Evolutionary conservation across 257 asterid genomes (phyloP), one percentile per base, ranked within the genome.

Genomic region (Primulina eburnea): DNA sequence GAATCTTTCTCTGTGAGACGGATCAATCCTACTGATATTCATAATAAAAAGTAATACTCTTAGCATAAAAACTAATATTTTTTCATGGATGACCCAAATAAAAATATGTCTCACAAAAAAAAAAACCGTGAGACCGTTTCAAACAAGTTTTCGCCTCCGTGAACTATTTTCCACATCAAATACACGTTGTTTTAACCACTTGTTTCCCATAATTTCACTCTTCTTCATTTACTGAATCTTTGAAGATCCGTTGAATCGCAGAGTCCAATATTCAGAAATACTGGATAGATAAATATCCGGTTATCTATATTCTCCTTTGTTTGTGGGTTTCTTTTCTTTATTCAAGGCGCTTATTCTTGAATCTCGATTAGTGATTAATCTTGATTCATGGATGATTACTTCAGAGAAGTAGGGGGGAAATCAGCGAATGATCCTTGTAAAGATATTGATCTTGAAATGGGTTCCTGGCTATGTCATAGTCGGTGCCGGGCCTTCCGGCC

Each of bases 401-500:
- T 82, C 12, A 62, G 87, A 17, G 96, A 91, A 70, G 72, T 89
- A 20, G 78, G 79, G 69, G 87, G 97, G 4, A 88, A 90, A 70
- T 26, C 80, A 0, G 74, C 76, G 0, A 80, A 87, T 62, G 97
- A 89, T 74, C 93, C 86, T 0, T 83, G 69, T 74, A 35, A 11
- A 76, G 76, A 52, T 28, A 56, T 21, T 33, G 53, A 16, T 8
- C 60, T 58, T 20, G 34, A 14, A 57, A 4, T 75, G 75, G 57
- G 82, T 89, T 0, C 87, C 87, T 8, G 90, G 88, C 2, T 89
- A 96, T 0, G 74, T 92, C 0, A n/a, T 92, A 43, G 88, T 92
- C 8, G 98, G 98, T 0, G 98, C 96, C 0, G 96, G 98, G 5
- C 96, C 98, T 0, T 88, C 96, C 24, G 96, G 98, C 0, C 79